Conservation (phyloP, 768 basidiomycete genomes). For the Calocera cornea region DNA sequence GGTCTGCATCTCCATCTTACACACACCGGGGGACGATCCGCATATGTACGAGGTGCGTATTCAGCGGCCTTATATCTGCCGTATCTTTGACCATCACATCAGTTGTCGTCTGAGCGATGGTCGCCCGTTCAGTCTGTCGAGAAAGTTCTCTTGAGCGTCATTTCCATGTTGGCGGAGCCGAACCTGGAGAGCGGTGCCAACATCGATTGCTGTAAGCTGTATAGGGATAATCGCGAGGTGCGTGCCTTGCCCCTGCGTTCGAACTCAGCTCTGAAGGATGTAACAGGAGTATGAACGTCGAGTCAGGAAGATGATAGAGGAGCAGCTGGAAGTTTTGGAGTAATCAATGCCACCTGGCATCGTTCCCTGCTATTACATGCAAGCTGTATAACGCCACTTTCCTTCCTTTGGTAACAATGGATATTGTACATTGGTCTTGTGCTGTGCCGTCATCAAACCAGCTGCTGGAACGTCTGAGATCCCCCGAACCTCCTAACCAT, state of each 20-base stretch:
- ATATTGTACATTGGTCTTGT: neutral
- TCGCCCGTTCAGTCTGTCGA: constrained; percentile 97
- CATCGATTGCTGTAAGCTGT: constrained; percentile 93
- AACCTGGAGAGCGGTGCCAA: constrained; percentile 97
- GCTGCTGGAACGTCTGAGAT: neutral
- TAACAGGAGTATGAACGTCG: constrained; percentile 71
- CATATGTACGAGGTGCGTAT: constrained; percentile 40
- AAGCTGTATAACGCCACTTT: neutral
- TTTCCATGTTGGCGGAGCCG: constrained; percentile 98
- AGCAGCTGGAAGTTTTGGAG: constrained; percentile 50
- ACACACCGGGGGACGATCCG: constrained; percentile 34
- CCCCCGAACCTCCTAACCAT: neutral
- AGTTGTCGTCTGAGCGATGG: constrained; percentile 92
- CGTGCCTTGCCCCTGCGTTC: neutral
- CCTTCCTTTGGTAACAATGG: neutral
- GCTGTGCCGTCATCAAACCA: neutral
- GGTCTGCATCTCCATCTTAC: constrained; percentile 35
- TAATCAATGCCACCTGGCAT: neutral
- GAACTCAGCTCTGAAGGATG: neutral
- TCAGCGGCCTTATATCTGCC: neutral
- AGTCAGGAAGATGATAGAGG: constrained; percentile 68
- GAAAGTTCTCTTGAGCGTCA: constrained; percentile 89
- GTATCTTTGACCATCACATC: constrained; percentile 69
- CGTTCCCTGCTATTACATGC: neutral
- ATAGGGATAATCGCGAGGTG: constrained; percentile 51